Conservation (phyloP, 148 eudicot species). For the Chenopodium berlandieri region DNA sequence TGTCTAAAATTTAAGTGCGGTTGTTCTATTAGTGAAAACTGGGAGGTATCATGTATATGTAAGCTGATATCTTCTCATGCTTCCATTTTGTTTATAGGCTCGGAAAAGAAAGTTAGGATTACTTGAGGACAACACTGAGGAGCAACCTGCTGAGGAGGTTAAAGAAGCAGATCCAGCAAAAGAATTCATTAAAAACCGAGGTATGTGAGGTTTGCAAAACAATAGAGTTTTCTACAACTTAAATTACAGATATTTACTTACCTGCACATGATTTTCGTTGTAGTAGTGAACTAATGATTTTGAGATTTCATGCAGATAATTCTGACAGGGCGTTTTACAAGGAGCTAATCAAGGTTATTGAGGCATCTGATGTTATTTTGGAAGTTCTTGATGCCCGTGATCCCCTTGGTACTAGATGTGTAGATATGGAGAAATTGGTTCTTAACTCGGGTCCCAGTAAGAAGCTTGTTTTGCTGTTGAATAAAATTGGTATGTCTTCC, state of each 20-base stretch:
- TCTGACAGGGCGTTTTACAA: constrained; percentile 89
- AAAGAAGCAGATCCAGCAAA: constrained; percentile 26
- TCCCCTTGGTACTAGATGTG: constrained; percentile 89
- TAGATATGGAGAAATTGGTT: constrained; percentile 93
- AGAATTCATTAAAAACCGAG: constrained; percentile 40
- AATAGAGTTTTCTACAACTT: neutral
- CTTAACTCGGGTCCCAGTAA: constrained; percentile 67
- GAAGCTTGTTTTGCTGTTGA: constrained; percentile 84
- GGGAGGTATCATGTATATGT: neutral
- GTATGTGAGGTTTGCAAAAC: constrained; percentile 31
- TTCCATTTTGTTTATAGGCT: constrained; percentile 43
- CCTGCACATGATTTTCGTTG: neutral
- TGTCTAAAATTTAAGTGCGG: neutral
- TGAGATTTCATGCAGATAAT: constrained; percentile 43
- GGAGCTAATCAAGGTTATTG: constrained; percentile 93
- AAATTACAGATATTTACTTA: neutral
- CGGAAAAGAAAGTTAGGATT: constrained; percentile 75
- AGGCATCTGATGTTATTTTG: constrained; percentile 90
- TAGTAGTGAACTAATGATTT: constrained; percentile 13
- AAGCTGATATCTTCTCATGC: neutral
- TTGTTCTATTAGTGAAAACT: neutral
- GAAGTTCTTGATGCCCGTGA: constrained; percentile 99
- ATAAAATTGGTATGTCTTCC: constrained; percentile 72
- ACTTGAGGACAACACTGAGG: constrained; percentile 50
- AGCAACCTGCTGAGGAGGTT: constrained; percentile 35